Base-by-base conservation (phyloP, 208 protist species). In the Wallacemonas sp. region DNA sequence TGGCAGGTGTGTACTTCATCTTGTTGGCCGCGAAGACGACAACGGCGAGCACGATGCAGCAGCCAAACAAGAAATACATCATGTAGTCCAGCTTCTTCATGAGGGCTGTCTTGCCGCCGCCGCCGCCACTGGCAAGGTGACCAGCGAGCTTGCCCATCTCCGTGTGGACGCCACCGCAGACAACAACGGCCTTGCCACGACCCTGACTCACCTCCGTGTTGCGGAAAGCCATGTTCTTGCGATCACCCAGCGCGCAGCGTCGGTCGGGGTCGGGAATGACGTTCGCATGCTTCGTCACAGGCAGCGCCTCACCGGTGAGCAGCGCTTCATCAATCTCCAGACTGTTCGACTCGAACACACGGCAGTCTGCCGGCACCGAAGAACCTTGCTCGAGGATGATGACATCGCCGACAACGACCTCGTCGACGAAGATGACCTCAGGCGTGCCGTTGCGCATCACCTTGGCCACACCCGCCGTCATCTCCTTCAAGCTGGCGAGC, bases 371-470 rank as follows among this genome's bases (percentile, higher is more conserved):
- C 27, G 93, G 87, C 13, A 99, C 68, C 13, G 82, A 83, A 66
- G 97, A 84, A 44, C 98, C 98, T 42, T 89, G 76, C 27, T 92
- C 81, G 9, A 99, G 71, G 45, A 87, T 75, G 21, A 99, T 75
- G 44, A 99, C 67, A 71, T 99, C 98, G 52, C 98, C 98, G 15
- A 99, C 95, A 17, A 96, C 74, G 0, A 99, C 76, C 54, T 99
- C 96, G 63, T 92, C 84, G 48, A 98, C 89, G 39, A 91, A 94
- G 54, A 99, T 87, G 42, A 93, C 83, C 41, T 81, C 68, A 0
- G 80, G 66, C n/a, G 87, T 57, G 19, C 97, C 97, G 61, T 91
- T 86, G 58, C 98, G 90, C 50, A 98, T 74, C 38, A 98, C 96
- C 55, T 94, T 94, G 10, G 87, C 85, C 55, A 77, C 82, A 63